Evolutionary conservation across 2,329 filamentous ascomycete genomes (phyloP).

Genomic region (Trichoderma atroviride): DNA sequence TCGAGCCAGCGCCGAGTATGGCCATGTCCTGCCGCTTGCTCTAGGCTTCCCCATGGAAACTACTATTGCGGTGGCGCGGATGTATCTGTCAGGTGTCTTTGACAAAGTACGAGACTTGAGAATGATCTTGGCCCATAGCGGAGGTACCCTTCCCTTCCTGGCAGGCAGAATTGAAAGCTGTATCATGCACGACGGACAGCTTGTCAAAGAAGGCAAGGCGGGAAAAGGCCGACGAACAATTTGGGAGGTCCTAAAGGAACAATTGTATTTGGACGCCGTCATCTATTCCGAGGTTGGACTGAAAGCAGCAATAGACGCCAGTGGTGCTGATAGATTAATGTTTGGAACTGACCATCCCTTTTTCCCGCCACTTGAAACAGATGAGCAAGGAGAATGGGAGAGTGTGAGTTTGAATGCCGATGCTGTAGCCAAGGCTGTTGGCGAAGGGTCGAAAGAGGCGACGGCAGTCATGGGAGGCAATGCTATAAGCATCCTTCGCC

Average conservation of each 20-base stretch:
- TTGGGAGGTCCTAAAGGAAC: conserved; percentile 64
- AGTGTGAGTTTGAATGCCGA: conserved; percentile 60
- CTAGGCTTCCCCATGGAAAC: conserved; percentile 91
- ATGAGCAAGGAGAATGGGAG: conserved; percentile 67
- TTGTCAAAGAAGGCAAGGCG: conserved; percentile 64
- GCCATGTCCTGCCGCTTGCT: conserved; percentile 83
- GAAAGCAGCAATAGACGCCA: conserved; percentile 68
- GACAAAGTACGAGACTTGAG: conserved; percentile 70
- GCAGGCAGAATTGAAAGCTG: conserved; percentile 89
- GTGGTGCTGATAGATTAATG: conserved; percentile 70
- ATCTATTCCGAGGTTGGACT: conserved; percentile 77
- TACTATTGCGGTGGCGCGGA: conserved; percentile 83
- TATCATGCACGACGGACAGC: conserved; percentile 77
- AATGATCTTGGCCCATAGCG: conserved; percentile 83
- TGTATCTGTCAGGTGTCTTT: conserved; percentile 86
- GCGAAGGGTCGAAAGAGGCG: conserved; percentile 48
- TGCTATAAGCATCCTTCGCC: conserved; percentile 55
- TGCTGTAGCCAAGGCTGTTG: conserved; percentile 58
- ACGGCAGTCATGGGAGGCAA: conserved; percentile 63
- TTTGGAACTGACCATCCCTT: conserved; percentile 86
- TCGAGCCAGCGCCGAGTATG: conserved; percentile 68
- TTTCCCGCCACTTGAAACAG: conserved; percentile 71
- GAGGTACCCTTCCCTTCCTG: conserved; percentile 85
- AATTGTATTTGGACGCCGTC: conserved; percentile 87
- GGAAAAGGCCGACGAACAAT: conserved; percentile 51